phyloP scores from a whole-genome alignment of 2,329 filamentous ascomycete genomes.

The Aciculosporium take region DNA sequence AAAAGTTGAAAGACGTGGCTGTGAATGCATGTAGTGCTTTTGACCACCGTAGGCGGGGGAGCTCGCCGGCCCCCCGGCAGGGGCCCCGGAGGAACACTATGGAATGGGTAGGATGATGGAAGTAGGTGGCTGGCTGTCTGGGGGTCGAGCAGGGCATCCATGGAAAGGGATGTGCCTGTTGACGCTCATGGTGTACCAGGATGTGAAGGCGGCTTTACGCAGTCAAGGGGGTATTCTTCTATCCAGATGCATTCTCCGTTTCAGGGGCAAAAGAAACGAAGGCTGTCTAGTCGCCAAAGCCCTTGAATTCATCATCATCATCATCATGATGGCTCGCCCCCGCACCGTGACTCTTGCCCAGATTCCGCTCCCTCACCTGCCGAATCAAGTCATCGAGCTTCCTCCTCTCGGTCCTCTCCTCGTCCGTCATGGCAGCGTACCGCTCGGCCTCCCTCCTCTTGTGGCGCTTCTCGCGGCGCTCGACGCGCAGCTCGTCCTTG shows the following conservation, averaged over 20 bases:
- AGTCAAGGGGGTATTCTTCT: conserved; percentile 18
- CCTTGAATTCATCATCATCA: conserved; percentile 40
- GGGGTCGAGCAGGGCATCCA: background rate
- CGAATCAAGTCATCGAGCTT: conserved; percentile 51
- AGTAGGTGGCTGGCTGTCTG: background rate
- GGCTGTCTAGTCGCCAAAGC: conserved; percentile 36
- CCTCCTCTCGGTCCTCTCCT: conserved; percentile 47
- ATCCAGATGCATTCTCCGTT: too few relatives aligned
- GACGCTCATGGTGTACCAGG: too few relatives aligned
- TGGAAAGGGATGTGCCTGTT: too few relatives aligned
- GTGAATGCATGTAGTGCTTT: too few relatives aligned
- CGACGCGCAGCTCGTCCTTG: conserved; percentile 46
- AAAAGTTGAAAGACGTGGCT: background rate
- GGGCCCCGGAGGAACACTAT: too few relatives aligned
- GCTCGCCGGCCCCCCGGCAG: too few relatives aligned
- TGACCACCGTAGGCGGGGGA: too few relatives aligned
- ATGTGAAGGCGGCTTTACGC: too few relatives aligned
- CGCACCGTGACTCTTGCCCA: too few relatives aligned
- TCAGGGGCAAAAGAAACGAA: background rate
- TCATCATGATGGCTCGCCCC: conserved; percentile 30
- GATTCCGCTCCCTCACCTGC: conserved; percentile 46
- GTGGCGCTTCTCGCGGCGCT: conserved; percentile 49
- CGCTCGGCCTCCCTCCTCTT: conserved; percentile 50
- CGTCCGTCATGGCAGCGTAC: conserved; percentile 52
- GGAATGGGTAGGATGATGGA: too few relatives aligned